A percentile compares a stretch with the other conserved stretches of the same genome.
Evolutionary conservation across 164 flowering plant species (phyloP).

Genomic region (Warburgia ugandensis): DNA sequence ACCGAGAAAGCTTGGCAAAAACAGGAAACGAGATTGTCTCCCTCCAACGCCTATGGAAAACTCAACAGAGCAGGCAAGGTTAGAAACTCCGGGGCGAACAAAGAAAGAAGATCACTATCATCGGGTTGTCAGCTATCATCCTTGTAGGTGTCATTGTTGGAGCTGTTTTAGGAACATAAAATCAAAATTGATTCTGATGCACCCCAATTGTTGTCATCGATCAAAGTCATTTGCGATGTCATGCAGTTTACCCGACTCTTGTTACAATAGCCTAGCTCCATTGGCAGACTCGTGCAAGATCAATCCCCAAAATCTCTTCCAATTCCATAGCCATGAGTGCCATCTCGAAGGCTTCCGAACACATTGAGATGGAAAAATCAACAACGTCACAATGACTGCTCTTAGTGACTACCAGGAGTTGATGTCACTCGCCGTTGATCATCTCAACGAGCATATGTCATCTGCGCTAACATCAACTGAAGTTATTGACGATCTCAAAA

Average conservation of each 20-base stretch:
- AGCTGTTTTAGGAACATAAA: slow-evolving; percentile 28
- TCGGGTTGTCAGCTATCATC: slow-evolving; percentile 37
- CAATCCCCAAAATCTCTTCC: slow-evolving; percentile 36
- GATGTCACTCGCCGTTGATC: slow-evolving; percentile 43
- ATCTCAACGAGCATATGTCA: slow-evolving; percentile 37
- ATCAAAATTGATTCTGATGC: slow-evolving; percentile 1
- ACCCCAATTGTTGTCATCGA: slow-evolving; percentile 8
- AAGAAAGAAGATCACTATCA: slow-evolving; percentile 38
- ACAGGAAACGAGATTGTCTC: slow-evolving; percentile 10
- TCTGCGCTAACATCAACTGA: slow-evolving; percentile 8
- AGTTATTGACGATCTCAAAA: slow-evolving; percentile 41
- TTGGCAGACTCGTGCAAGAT: slow-evolving; percentile 7
- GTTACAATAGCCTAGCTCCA: slow-evolving; percentile 33
- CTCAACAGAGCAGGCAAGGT: slow-evolving; percentile 40
- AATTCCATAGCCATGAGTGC: slow-evolving; percentile 34
- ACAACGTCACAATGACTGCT: slow-evolving; percentile 25
- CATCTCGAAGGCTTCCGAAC: slow-evolving; percentile 6
- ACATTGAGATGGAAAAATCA: neutral
- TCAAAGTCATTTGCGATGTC: slow-evolving; percentile 37
- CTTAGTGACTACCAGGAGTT: slow-evolving; percentile 35
- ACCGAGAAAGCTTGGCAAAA: too few species aligned
- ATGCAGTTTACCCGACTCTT: slow-evolving; percentile 40
- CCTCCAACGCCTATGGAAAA: slow-evolving; percentile 68
- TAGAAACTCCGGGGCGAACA: slow-evolving; percentile 35
- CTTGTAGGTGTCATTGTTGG: slow-evolving; percentile 36